A percentile compares a stretch with the other conserved stretches of the same genome.
Conservation (phyloP, 2,329 filamentous ascomycete species). For the Massarina eburnea region DNA sequence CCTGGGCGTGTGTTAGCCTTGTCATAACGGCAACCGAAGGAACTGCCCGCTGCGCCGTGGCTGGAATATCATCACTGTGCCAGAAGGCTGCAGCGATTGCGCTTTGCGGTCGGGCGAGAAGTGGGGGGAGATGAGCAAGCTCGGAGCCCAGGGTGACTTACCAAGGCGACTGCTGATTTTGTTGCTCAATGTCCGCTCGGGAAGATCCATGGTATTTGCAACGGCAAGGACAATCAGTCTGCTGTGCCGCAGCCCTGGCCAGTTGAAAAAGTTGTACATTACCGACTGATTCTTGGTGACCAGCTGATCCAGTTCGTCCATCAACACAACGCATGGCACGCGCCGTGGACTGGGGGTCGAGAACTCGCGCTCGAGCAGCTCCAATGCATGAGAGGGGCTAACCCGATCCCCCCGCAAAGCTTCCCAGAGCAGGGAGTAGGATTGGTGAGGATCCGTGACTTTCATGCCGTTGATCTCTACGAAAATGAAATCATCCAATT, state of each 20-base stretch:
- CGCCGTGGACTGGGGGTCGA: conserved; percentile 85
- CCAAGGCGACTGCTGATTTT: conserved; percentile 85
- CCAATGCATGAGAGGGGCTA: conserved; percentile 85
- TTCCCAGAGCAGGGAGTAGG: conserved; percentile 94
- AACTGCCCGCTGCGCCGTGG: conserved; percentile 9
- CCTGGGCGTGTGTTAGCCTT: conserved; percentile 49
- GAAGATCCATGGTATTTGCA: conserved; percentile 98
- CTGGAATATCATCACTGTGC: not conserved
- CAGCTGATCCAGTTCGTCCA: conserved; percentile 97
- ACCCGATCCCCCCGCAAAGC: conserved; percentile 91
- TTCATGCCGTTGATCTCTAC: conserved; percentile 99
- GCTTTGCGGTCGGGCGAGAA: not conserved
- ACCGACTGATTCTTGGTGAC: conserved; percentile 99
- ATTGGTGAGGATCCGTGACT: conserved; percentile 95
- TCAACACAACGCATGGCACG: conserved; percentile 93
- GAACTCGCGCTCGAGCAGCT: conserved; percentile 90
- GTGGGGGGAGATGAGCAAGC: not conserved
- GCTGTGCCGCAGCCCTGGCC: conserved; percentile 89
- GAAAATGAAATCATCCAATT: conserved; percentile 97
- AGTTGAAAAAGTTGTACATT: conserved; percentile 99
- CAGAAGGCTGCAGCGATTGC: not conserved
- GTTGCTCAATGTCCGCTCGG: conserved; percentile 93
- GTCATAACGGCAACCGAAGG: conserved; percentile 25
- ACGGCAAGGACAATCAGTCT: conserved; percentile 94
- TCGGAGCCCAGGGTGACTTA: conserved; percentile 22